Evolutionary conservation across 768 basidiomycete genomes (phyloP).

Genomic region (Tulasnella sp.): DNA sequence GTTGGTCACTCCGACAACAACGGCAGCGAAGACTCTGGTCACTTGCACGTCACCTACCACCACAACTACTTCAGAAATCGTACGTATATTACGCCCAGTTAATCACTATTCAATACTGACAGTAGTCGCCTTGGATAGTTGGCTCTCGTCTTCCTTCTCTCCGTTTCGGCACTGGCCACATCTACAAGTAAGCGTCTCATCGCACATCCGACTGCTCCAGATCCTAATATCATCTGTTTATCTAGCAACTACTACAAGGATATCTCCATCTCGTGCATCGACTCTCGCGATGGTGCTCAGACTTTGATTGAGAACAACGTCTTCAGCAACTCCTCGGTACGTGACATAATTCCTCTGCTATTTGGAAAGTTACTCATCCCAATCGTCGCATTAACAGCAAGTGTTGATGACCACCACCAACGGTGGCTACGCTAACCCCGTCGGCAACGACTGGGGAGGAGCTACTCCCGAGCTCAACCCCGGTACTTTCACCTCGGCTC

Average conservation of each 20-base stretch:
- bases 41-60: slow-evolving; percentile 2
- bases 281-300: slow-evolving; percentile 9
- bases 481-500: slow-evolving; percentile 1
- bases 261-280: neutral
- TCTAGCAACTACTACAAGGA: slow-evolving; percentile 1
- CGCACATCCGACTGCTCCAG: neutral
- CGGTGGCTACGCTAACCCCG: neutral
- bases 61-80: slow-evolving; percentile 5
- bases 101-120: neutral
- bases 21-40: slow-evolving; percentile 14
- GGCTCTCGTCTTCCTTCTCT: slow-evolving; percentile 34
- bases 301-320: slow-evolving; percentile 11
- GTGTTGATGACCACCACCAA: neutral
- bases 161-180: slow-evolving; percentile 15
- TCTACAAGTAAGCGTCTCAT: neutral
- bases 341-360: neutral
- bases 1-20: slow-evolving; percentile 25
- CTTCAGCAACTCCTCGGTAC: neutral
- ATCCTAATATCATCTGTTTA: neutral
- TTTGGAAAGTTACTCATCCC: neutral
- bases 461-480: slow-evolving; percentile 6
- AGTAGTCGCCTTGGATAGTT: slow-evolving; percentile 19
- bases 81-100: too few relatives aligned
- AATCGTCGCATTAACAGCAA: neutral
- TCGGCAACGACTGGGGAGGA: slow-evolving; percentile 6